Evolutionary conservation across 176 grass and related monocot species (phyloP).

Genomic region (Raddia guianensis): DNA sequence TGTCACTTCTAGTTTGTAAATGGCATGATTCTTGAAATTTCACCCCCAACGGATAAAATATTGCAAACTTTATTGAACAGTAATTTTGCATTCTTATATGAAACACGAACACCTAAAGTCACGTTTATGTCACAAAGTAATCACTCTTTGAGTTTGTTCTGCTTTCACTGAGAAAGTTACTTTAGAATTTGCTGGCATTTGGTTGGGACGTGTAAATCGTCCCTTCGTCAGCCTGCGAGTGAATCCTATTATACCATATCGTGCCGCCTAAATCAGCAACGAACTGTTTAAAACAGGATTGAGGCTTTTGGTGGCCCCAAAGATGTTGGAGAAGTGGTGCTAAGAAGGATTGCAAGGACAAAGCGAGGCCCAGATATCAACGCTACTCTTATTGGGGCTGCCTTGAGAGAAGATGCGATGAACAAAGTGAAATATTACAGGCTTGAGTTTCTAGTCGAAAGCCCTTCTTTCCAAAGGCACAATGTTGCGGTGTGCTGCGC

Average conservation of each 20-base stretch:
- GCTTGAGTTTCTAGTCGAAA: conserved; percentile 80
- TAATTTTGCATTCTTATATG: neutral
- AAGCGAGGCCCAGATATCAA: conserved; percentile 60
- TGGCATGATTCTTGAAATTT: neutral
- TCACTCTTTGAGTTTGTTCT: neutral
- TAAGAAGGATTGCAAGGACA: conserved; percentile 80
- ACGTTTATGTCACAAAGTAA: neutral
- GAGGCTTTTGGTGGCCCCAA: conserved; percentile 74
- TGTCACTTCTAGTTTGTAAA: neutral
- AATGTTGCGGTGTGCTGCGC: conserved; percentile 84
- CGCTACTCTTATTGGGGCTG: conserved; percentile 66
- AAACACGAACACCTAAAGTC: neutral
- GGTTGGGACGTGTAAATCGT: neutral
- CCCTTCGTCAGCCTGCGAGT: neutral
- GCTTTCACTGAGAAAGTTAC: neutral
- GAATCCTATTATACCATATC: neutral
- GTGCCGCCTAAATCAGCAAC: neutral
- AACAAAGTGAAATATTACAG: conserved; percentile 83
- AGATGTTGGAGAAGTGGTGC: conserved; percentile 83
- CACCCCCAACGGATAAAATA: neutral
- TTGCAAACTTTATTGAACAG: neutral
- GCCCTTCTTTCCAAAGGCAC: conserved; percentile 65
- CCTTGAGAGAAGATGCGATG: conserved; percentile 55
- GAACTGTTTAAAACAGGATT: conserved; percentile 55
- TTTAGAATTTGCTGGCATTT: neutral